Evolutionary conservation across 2,329 filamentous ascomycete genomes (phyloP), one percentile per base, ranked within the genome.

Genomic region (Colletotrichum cereale): DNA sequence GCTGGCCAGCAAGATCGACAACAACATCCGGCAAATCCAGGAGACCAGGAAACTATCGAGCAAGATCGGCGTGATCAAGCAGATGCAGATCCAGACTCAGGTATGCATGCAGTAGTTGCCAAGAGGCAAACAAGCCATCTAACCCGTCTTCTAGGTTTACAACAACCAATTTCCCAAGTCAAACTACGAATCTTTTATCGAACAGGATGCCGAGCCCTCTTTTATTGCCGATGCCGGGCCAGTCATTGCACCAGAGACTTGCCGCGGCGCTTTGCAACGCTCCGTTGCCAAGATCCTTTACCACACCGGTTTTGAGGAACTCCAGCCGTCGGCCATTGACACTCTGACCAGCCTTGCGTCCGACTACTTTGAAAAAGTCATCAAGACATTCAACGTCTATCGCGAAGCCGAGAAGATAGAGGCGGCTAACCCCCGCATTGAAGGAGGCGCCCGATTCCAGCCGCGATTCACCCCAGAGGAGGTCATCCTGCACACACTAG

Each of bases 141-240:
- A 40, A 40, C 55, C n/a, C 38, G 38, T 56, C 26, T n/a, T 62
- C 66, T 42, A 96, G 93, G 93, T 97, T 79, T 99, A 99, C 79
- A 93, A 95, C 78, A 99, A 99, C 78, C 96, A 99, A 80, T 99
- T 99, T 77, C 95, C 96, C 74, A 98, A 97, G 82, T 97, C 97
- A 79, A 94, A 97, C 73, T 93, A 93, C 0, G 92, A 96, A 78
- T 93, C 94, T 0, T 98, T 99, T 74, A 84, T 92, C 24, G 96
- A 99, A 82, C 87, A 89, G 52, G 96, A 98, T 78, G 91, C 96
- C 63, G 92, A 95, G 62, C 90, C 95, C n/a, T 92, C 96, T 78
- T 96, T 98, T 66, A 91, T 96, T 66, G 93, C 93, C 47, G 95
- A 97, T 75, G 91, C 96, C 72, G 94, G 96, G 0, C 92, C 96